A percentile compares a stretch with the other conserved stretches of the same genome.
phyloP scores from a whole-genome alignment of 345 rosid genomes.

The Salix dunnii region DNA sequence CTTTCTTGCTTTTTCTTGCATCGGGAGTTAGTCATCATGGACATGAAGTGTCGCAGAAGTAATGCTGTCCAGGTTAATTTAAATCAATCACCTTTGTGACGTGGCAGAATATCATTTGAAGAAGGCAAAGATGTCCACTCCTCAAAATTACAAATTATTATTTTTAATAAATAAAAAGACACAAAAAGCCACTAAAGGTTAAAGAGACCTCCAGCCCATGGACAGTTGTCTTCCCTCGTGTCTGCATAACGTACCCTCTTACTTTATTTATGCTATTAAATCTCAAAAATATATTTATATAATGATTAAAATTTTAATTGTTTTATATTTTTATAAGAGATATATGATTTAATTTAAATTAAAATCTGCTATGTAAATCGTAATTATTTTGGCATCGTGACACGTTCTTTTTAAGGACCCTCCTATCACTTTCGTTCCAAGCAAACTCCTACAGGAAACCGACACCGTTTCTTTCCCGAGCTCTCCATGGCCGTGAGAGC shows the following conservation, averaged over 20 bases:
- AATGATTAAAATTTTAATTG: too few relatives aligned
- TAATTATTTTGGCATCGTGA: too few relatives aligned
- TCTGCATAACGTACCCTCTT: too few relatives aligned
- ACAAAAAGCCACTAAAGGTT: background rate
- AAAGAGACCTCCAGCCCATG: slow-evolving; percentile 13
- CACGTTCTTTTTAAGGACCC: too few relatives aligned
- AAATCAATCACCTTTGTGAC: background rate
- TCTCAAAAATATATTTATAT: too few relatives aligned
- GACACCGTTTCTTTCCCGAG: background rate
- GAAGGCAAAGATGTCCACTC: background rate
- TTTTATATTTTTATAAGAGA: too few relatives aligned
- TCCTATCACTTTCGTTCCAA: slow-evolving; percentile 17
- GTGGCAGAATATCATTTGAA: background rate
- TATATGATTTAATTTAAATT: too few relatives aligned
- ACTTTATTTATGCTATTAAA: too few relatives aligned
- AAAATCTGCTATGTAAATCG: too few relatives aligned
- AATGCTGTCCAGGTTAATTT: background rate
- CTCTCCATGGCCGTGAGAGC: background rate
- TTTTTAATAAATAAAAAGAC: background rate
- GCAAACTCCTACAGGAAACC: slow-evolving; percentile 36
- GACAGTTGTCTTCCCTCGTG: slow-evolving; percentile 18
- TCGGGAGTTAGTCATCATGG: too few relatives aligned
- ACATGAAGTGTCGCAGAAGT: too few relatives aligned
- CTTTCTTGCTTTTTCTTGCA: too few relatives aligned
- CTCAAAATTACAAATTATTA: background rate